Base-by-base conservation (phyloP, 805 yeast species). In the Cyberlindnera maritima region DNA sequence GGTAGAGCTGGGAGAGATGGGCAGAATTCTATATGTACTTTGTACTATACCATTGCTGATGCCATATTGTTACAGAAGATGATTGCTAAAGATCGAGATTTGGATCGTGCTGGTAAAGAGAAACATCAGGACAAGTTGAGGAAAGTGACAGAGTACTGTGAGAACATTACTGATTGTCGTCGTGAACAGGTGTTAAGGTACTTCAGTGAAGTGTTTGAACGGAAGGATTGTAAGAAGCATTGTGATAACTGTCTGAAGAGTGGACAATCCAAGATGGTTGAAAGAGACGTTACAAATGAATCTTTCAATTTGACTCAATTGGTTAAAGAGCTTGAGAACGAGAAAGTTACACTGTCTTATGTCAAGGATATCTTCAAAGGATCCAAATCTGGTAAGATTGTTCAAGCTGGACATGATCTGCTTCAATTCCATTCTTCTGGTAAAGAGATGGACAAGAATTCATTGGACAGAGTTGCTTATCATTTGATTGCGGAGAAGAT, bases 1-100 rank as follows among this genome's bases (percentile, higher is more conserved):
- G 99, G 99, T 8, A 81, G 99, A 66, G 99, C 98, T 4, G 99
- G 99, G 5, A 79, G 99, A 69, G 99, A 94, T 69, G 98, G 99
- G 0, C 68, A 77, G 8, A 79, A 72, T 37, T 85, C 96, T 1
- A 84, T 82, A 47, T 94, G 98, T 67, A 76, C 89, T 13, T 76
- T 92, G 77, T 92, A 79, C 57, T 94, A 85, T 64, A 77, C 83
- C 11, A 85, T 84, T 67, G 77, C 77, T 49, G 99, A 92, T 67
- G 95, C 92, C 0, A 71, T 90, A 47, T 70, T 80, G 25, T 67
- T 94, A 38, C 90, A 85, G 63, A 72, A 81, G 15, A 77, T 89
- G 80, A 90, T 94, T 37, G 82, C 81, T 48, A 73, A 82, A 47
- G 98, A 91, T 61, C 75, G 72, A 44, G 88, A 85, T 47, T 65